These are phyloP conservation scores for Vigna reflexopilosa DNA, from an alignment of 306 rosid species.

Conservation along the genomic window DNA sequence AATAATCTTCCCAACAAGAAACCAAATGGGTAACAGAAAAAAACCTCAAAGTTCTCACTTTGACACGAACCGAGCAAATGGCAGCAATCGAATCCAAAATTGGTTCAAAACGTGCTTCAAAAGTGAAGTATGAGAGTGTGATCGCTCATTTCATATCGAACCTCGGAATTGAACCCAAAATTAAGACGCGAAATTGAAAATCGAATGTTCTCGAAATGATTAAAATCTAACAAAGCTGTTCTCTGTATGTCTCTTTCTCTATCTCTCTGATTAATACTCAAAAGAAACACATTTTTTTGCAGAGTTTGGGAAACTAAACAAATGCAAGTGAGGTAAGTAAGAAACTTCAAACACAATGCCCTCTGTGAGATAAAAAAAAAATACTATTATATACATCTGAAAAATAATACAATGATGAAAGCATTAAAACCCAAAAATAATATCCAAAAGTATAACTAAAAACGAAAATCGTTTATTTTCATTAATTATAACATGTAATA, in stretches of 20 bases:
- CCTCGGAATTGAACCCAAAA: conserved; percentile 14
- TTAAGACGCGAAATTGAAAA: not conserved
- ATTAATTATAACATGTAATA: too few species aligned
- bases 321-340: not conserved
- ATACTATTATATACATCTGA: not conserved
- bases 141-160: conserved; percentile 6
- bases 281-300: not conserved
- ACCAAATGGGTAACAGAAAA: not conserved
- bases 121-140: conserved; percentile 6
- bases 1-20: not conserved
- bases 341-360: not conserved
- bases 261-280: not conserved
- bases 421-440: not conserved
- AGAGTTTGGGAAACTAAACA: conserved; percentile 1
- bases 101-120: not conserved
- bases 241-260: not conserved
- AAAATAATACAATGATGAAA: not conserved
- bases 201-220: not conserved
- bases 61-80: not conserved
- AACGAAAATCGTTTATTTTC: not conserved
- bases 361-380: not conserved
- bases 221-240: not conserved
- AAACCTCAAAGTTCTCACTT: not conserved
- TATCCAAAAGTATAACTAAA: not conserved
- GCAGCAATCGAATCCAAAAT: conserved; percentile 9